A percentile compares a stretch with the other conserved stretches of the same genome.
These are phyloP conservation scores for Leccinellum rugosiceps DNA, from an alignment of 768 basidiomycete genomes.

Conservation along the genomic window DNA sequence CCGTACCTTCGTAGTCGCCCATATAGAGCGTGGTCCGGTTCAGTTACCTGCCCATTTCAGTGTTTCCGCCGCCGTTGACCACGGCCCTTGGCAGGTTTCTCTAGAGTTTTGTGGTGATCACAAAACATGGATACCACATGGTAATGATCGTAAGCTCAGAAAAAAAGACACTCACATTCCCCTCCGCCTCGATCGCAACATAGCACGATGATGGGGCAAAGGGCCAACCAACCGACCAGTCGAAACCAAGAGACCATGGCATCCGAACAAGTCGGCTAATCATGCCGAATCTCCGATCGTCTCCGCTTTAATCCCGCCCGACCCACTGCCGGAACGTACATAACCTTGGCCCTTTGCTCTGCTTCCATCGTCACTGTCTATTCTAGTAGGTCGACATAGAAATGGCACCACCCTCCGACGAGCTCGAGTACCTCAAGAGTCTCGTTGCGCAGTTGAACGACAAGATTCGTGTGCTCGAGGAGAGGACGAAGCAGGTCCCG, in stretches of 20 bases:
- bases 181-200: background rate
- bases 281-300: slow-evolving; percentile 9
- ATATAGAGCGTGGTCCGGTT: background rate
- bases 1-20: background rate
- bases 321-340: slow-evolving; percentile 1
- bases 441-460: slow-evolving; percentile 88
- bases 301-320: slow-evolving; percentile 24
- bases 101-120: background rate
- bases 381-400: slow-evolving; percentile 1
- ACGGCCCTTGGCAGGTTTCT: background rate
- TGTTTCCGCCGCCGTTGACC: background rate
- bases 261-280: background rate
- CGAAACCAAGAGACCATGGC: background rate
- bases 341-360: background rate
- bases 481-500: slow-evolving; percentile 50
- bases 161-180: background rate
- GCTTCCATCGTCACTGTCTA: background rate
- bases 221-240: background rate
- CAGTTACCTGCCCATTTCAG: background rate
- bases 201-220: background rate
- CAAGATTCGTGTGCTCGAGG: slow-evolving; percentile 82
- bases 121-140: background rate
- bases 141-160: background rate
- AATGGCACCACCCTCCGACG: slow-evolving; percentile 62
- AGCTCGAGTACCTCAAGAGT: slow-evolving; percentile 92